These are phyloP conservation scores for Geranomyces variabilis DNA, from an alignment of 192 early-diverging fungal species.

Conservation along the genomic window DNA sequence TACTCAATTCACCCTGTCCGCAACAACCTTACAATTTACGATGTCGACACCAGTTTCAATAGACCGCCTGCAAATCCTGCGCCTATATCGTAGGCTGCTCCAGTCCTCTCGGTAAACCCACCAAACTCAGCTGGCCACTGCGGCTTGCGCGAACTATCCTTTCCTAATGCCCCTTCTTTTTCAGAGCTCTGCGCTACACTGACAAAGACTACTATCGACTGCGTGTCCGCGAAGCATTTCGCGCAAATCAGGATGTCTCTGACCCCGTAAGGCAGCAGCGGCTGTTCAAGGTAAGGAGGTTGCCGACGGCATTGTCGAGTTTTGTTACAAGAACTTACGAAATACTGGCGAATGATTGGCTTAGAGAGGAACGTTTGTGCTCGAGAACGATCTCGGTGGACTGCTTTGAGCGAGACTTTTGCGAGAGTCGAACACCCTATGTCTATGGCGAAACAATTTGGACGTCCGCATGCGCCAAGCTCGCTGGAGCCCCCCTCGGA, in stretches of 20 bases:
- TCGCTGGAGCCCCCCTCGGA: no score
- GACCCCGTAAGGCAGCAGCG: constrained; percentile 26
- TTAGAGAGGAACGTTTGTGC: constrained; percentile 27
- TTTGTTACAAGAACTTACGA: neutral
- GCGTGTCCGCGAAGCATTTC: constrained; percentile 23
- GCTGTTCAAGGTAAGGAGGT: constrained; percentile 22
- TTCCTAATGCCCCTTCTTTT: neutral
- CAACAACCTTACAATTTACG: no score
- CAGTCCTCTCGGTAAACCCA: constrained; percentile 20
- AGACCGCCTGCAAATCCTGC: constrained; percentile 12
- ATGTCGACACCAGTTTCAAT: constrained; percentile 3
- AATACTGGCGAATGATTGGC: neutral
- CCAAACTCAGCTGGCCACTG: no score
- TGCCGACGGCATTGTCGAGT: neutral
- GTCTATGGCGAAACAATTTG: no score
- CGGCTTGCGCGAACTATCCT: neutral
- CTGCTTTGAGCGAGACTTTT: no score
- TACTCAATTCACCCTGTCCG: no score
- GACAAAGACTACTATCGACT: constrained; percentile 31
- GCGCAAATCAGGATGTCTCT: constrained; percentile 27
- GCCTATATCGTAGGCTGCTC: constrained; percentile 27
- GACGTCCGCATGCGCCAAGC: no score
- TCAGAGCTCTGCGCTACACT: constrained; percentile 20
- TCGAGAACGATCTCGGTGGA: constrained; percentile 31
- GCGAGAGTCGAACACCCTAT: no score